Conservation (phyloP, 2,329 filamentous ascomycete species). For the Aspergillus unguis region DNA sequence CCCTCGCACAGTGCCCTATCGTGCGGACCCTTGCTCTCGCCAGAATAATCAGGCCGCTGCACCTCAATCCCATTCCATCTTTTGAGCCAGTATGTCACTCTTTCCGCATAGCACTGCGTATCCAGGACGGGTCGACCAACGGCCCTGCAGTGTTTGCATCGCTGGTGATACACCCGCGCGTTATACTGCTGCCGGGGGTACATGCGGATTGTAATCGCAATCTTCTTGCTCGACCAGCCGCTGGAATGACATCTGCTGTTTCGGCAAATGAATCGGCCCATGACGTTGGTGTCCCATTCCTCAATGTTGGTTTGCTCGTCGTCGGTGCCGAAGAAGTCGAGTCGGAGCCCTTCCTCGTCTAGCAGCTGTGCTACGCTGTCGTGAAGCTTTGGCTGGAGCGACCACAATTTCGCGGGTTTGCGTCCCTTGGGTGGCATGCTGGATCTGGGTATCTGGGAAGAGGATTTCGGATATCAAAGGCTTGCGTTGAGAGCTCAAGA, state of each 20-base stretch:
- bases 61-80: slow-evolving; percentile 4
- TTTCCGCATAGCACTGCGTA: not conserved
- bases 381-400: slow-evolving; percentile 19
- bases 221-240: slow-evolving; percentile 42
- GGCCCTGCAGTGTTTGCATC: slow-evolving; percentile 27
- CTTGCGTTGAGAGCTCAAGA: slow-evolving; percentile 13
- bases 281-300: slow-evolving; percentile 39
- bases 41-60: slow-evolving; percentile 1
- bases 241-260: slow-evolving; percentile 29
- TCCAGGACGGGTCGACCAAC: not conserved
- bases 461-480: slow-evolving; percentile 9
- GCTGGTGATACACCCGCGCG: slow-evolving; percentile 45
- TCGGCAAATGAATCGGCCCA: slow-evolving; percentile 41
- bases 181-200: slow-evolving; percentile 42
- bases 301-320: not conserved
- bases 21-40: slow-evolving; percentile 3
- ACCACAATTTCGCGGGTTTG: slow-evolving; percentile 14
- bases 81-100: slow-evolving; percentile 3
- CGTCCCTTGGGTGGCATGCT: slow-evolving; percentile 15
- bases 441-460: slow-evolving; percentile 4
- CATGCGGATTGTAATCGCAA: slow-evolving; percentile 44
- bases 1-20: slow-evolving; percentile 2
- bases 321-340: not conserved
- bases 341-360: slow-evolving; percentile 15
- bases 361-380: slow-evolving; percentile 16